Conservation (phyloP, 768 basidiomycete genomes). For the Leccinum variicolor region DNA sequence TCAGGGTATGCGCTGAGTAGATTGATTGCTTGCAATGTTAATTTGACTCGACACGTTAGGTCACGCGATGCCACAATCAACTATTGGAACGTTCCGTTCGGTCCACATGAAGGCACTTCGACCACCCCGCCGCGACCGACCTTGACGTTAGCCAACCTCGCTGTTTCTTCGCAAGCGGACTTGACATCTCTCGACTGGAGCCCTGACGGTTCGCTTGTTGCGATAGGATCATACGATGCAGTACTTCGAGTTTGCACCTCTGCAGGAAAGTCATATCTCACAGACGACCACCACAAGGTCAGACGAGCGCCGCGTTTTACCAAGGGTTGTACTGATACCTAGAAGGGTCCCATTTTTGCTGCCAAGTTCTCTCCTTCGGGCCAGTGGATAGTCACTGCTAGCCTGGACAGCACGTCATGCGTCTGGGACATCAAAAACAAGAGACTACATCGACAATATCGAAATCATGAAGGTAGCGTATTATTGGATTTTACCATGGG, state of each 20-base stretch:
- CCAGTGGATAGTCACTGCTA: constrained; percentile 70
- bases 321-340: constrained; percentile 19
- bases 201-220: constrained; percentile 65
- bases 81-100: constrained; percentile 62
- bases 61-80: constrained; percentile 76
- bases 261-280: constrained; percentile 60
- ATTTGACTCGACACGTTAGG: constrained; percentile 32
- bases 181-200: constrained; percentile 80
- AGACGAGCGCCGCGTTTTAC: constrained; percentile 10
- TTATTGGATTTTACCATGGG: not conserved
- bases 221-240: constrained; percentile 76
- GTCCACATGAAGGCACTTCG: constrained; percentile 22
- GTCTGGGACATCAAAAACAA: constrained; percentile 74
- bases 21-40: not conserved
- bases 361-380: constrained; percentile 73
- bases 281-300: constrained; percentile 65
- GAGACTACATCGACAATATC: constrained; percentile 59
- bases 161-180: constrained; percentile 50
- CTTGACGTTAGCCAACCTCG: constrained; percentile 46
- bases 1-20: constrained; percentile 54
- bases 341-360: constrained; percentile 77
- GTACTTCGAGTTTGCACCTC: constrained; percentile 65
- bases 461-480: constrained; percentile 57
- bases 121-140: constrained; percentile 32
- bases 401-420: constrained; percentile 73